Evolutionary conservation across 805 yeast species (phyloP), one percentile per base, ranked within the genome.

Genomic region (Grigorovia jiainica): DNA sequence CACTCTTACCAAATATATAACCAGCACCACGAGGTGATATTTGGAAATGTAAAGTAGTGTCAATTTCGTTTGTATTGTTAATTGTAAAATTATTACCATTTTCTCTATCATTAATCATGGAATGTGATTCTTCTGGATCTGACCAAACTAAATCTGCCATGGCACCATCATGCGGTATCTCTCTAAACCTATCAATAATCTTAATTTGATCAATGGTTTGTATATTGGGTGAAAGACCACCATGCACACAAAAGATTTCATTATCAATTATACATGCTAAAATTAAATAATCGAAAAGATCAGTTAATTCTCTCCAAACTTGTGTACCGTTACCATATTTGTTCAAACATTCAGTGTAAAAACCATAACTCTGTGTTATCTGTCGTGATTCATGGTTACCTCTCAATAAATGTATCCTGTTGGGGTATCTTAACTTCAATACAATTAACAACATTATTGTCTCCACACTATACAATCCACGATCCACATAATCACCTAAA

Each of bases 61-160:
- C 55, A 21, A 21, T n/a, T 21, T 34, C 36, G 15, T 34, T 34
- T 8, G 21, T n/a, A 13, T 27, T 27, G n/a, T n/a, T n/a, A n/a
- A n/a, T n/a, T n/a, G n/a, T n/a, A n/a, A 27, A 27, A 11, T 50
- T 45, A 30, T 51, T 42, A 20, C 34, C 44, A 5, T 30, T 39
- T 10, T 44, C 42, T 1, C 62, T 62, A 38, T 68, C 69, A 42
- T 83, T 85, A 3, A 62, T 63, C 40, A 68, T 70, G n/a, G n/a
- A n/a, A 13, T 27, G 11, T 43, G 82, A 85, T 25, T 84, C 82
- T 61, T 94, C 97, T 0, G 99, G 99, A 57, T 92, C 99, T 18
- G 92, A 81, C 99, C 99, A 92, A 16, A 92, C 97, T 39, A 92
- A 67, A 61, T 92, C 99, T 1, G 98, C 98, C 97, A 92, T 92